A percentile compares a stretch with the other conserved stretches of the same genome.
Conservation (phyloP, 352 stramenopile species). For the Phytophthora quininea region DNA sequence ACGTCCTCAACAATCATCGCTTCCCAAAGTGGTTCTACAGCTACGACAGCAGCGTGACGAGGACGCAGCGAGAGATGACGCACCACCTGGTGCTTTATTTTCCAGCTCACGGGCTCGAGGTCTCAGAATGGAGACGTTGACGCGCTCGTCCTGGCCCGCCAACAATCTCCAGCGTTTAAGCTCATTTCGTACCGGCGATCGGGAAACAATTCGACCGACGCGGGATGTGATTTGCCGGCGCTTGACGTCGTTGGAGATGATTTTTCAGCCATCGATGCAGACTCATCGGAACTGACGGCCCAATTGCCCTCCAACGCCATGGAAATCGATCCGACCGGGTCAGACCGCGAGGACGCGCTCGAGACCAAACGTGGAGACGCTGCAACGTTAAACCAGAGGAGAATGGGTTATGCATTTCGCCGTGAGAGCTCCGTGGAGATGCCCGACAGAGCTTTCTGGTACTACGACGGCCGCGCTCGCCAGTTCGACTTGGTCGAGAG, state of each 20-base stretch:
- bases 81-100: conserved; percentile 54
- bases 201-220: conserved; percentile 2
- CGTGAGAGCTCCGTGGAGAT: background rate
- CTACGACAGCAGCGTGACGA: conserved; percentile 54
- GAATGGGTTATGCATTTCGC: background rate
- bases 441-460: background rate
- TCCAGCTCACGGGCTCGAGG: conserved; percentile 18
- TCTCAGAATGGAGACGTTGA: conserved; percentile 10
- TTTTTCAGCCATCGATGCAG: background rate
- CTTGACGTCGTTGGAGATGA: background rate
- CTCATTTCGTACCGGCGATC: conserved; percentile 49
- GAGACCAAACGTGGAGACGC: background rate
- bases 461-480: background rate
- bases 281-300: background rate
- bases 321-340: background rate
- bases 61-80: conserved; percentile 51
- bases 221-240: conserved; percentile 19
- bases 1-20: conserved; percentile 57
- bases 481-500: conserved; percentile 8
- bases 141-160: conserved; percentile 37
- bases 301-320: background rate
- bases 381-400: background rate
- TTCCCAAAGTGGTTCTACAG: conserved; percentile 61
- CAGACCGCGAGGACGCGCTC: background rate
- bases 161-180: conserved; percentile 39